phyloP scores from a whole-genome alignment of 129 eudicot species.

The Lactuca sativa region DNA sequence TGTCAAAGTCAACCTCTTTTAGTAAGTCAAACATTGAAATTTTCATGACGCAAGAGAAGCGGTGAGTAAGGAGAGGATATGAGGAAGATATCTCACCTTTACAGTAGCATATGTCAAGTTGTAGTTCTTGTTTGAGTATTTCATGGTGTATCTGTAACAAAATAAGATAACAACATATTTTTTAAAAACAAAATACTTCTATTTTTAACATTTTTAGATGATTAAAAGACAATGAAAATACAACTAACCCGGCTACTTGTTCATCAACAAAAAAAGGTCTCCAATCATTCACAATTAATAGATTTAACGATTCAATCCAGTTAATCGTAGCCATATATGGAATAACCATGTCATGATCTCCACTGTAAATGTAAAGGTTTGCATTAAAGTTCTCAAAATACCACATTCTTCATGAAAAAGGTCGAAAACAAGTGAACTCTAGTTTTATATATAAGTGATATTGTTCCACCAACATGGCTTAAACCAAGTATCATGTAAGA shows the following conservation, averaged over 20 bases:
- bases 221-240: neutral
- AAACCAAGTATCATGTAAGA: too few species aligned
- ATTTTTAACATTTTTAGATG: too few species aligned
- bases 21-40: neutral
- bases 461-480: too few species aligned
- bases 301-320: constrained; percentile 16
- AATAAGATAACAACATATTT: neutral
- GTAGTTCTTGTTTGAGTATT: constrained; percentile 6
- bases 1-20: neutral
- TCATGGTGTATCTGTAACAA: constrained; percentile 9
- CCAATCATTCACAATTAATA: too few species aligned
- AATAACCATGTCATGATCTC: constrained; percentile 36
- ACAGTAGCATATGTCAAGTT: constrained; percentile 27
- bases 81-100: constrained; percentile 21
- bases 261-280: neutral
- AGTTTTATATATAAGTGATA: too few species aligned
- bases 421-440: too few species aligned
- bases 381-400: neutral
- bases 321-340: constrained; percentile 23
- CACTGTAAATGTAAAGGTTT: constrained; percentile 17
- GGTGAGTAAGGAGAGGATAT: neutral
- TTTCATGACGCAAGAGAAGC: neutral
- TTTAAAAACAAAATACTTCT: neutral
- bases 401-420: neutral
- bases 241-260: constrained; percentile 38